Percentiles rank a stretch among this genome's conserved stretches.
These are phyloP conservation scores for Suaeda aralocaspica DNA, from an alignment of 148 eudicot genomes.

Conservation along the genomic window DNA sequence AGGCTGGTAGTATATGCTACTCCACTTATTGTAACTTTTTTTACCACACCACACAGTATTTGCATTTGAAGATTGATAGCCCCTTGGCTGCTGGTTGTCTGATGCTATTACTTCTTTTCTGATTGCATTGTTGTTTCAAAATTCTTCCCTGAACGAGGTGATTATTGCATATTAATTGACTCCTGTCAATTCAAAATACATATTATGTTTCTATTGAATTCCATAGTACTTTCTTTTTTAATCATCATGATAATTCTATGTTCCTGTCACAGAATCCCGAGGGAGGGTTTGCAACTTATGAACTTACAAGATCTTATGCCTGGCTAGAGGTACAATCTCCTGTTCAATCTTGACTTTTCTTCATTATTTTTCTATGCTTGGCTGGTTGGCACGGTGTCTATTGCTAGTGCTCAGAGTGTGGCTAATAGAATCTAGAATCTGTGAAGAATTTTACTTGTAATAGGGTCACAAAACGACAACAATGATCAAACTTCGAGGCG, in stretches of 20 bases:
- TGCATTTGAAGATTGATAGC: not conserved
- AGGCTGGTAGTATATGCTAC: not conserved
- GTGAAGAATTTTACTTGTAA: no score
- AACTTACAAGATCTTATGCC: slow-evolving; percentile 88
- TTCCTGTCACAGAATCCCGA: slow-evolving; percentile 52
- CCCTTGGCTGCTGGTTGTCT: not conserved
- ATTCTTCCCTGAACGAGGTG: no score
- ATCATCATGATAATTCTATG: slow-evolving; percentile 4
- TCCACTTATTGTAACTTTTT: not conserved
- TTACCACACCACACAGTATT: not conserved
- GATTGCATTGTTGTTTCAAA: not conserved
- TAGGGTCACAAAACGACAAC: no score
- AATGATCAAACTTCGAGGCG: no score
- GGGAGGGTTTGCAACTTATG: slow-evolving; percentile 97
- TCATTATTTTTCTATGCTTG: not conserved
- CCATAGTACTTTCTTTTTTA: not conserved
- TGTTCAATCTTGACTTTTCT: not conserved
- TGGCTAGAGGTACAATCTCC: slow-evolving; percentile 81
- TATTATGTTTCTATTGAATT: not conserved
- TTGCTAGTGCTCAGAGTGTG: not conserved
- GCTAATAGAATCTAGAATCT: not conserved
- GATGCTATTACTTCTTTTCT: not conserved
- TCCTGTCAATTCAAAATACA: not conserved
- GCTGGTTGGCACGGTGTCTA: slow-evolving; percentile 7
- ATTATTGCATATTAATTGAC: not conserved